Evolutionary conservation across 2,329 filamentous ascomycete genomes (phyloP).

Genomic region (Aureobasidium melanogenum): DNA sequence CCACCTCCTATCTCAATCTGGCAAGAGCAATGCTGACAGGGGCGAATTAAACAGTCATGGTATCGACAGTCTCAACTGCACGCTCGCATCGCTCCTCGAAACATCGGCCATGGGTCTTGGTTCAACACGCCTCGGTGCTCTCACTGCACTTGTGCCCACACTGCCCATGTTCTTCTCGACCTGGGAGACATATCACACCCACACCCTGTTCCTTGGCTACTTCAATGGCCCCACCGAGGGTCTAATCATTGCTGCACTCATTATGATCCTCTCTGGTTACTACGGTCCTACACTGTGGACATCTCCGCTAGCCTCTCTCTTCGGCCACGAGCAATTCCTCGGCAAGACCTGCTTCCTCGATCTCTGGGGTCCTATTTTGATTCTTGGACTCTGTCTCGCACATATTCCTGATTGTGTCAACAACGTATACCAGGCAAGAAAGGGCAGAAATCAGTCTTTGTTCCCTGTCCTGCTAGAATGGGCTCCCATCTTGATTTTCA

Average conservation of each 20-base stretch:
- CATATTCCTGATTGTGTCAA: conserved; percentile 85
- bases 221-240: conserved; percentile 98
- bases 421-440: conserved; percentile 74
- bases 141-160: conserved; percentile 84
- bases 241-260: conserved; percentile 71
- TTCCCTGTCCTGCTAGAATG: conserved; percentile 84
- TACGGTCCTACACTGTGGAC: conserved; percentile 87
- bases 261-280: conserved; percentile 81
- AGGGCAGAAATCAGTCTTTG: conserved; percentile 61
- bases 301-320: conserved; percentile 58
- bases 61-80: conserved; percentile 97
- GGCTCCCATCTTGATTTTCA: conserved; percentile 82
- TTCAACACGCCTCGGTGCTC: conserved; percentile 72
- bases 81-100: conserved; percentile 80
- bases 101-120: conserved; percentile 90
- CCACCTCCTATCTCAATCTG: conserved; percentile 21
- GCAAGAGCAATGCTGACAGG: background rate
- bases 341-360: conserved; percentile 72
- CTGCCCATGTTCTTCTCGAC: conserved; percentile 99
- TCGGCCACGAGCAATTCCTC: conserved; percentile 56
- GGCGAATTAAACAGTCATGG: conserved; percentile 53
- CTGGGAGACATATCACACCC: conserved; percentile 98
- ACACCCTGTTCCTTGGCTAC: conserved; percentile 90
- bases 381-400: conserved; percentile 37
- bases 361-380: conserved; percentile 64